phyloP scores from a whole-genome alignment of 345 rosid species.

The Cardamine resedifolia region DNA sequence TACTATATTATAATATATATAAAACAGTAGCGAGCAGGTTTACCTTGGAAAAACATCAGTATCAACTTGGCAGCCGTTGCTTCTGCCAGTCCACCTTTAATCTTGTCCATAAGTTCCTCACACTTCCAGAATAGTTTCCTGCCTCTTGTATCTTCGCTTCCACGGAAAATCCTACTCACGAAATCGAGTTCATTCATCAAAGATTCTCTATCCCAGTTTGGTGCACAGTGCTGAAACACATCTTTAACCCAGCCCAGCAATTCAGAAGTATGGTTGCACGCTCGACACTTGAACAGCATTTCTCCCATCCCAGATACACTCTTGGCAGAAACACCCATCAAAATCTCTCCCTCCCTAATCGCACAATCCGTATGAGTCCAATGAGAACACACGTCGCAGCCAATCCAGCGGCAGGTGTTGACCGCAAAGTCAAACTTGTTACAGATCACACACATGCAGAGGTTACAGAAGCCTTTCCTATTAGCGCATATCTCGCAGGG shows the following conservation, averaged over 20 bases:
- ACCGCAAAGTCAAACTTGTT: conserved; percentile 95
- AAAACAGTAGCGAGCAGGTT: background rate
- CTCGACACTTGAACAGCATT: conserved; percentile 87
- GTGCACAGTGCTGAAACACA: conserved; percentile 94
- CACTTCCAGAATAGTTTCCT: conserved; percentile 89
- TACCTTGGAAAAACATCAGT: conserved; percentile 90
- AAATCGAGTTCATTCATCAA: conserved; percentile 86
- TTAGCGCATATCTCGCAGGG: conserved; percentile 74
- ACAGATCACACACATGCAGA: conserved; percentile 97
- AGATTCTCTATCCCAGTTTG: conserved; percentile 85
- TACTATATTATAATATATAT: background rate
- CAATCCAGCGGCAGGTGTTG: conserved; percentile 97
- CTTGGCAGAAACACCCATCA: conserved; percentile 72
- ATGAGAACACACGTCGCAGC: conserved; percentile 95
- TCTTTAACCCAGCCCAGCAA: conserved; percentile 96
- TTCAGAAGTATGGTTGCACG: conserved; percentile 90
- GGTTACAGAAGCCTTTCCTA: conserved; percentile 93
- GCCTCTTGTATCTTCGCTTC: conserved; percentile 90
- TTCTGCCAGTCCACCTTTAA: conserved; percentile 74
- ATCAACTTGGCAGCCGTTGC: conserved; percentile 73
- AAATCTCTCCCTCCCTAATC: conserved; percentile 80
- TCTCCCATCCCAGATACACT: conserved; percentile 67
- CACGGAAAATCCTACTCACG: conserved; percentile 80
- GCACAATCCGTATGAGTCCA: conserved; percentile 99
- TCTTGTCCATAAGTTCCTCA: conserved; percentile 75